Evolutionary conservation across 352 stramenopile species (phyloP), one percentile per base, ranked within the genome.

Genomic region (Phytopythium oedochilum): DNA sequence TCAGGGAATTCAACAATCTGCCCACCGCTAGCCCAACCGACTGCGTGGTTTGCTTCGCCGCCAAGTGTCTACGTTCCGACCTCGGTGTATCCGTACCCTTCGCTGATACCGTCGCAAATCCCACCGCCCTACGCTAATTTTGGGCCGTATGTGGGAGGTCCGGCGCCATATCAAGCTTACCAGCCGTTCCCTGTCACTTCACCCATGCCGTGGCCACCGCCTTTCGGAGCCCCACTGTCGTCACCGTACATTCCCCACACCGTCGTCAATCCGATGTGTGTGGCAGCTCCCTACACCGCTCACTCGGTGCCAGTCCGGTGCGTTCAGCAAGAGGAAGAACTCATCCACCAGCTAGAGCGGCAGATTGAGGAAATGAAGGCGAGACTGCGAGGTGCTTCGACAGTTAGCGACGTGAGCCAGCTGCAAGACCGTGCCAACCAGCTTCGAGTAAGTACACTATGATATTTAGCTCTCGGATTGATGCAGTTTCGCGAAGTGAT

Each of bases 361-460:
- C 56, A 66, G 26, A 48, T 77, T 2, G 61, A 73, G 34, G 53
- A 64, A 48, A 51, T 53, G 57, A 67, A 31, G 60, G 56, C 34
- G 57, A 62, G 49, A 51, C 50, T 57, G 58, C 61, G 55, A 47
- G 45, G 18, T 53, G 5, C 20, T 40, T 12, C 29, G 22, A 23
- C 31, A 5, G 15, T 36, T 11, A 15, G 62, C 22, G 61, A 73
- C n/a, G 63, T 73, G 8, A 35, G 38, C 52, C 50, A 28, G 18
- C 62, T 73, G 9, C 61, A 73, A 28, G 40, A 25, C 7, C 61
- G 54, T 43, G 36, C 68, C 22, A 54, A 58, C 47, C 44, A 68
- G 15, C 26, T 73, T 22, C 61, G 63, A 58, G 65, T 73, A 64
- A 28, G 61, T 63, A 28, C 45, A 5, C 14, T 32, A 31, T 48